phyloP scores from a whole-genome alignment of 441 rosid genomes.

The Populus trichocarpa region DNA sequence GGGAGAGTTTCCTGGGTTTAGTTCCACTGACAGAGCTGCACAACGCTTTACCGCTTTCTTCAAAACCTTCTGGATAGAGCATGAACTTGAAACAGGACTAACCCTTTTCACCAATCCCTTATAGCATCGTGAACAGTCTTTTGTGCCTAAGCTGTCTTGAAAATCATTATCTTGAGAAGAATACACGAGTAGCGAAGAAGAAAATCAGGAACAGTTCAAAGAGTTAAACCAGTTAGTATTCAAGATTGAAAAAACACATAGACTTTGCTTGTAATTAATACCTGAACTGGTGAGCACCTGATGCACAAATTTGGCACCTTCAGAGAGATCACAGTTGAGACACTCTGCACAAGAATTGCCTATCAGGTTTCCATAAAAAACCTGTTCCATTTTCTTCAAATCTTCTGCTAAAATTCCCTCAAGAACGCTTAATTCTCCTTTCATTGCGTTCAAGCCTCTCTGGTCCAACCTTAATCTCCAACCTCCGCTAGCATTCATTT shows the following conservation, averaged over 20 bases:
- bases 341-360: not conserved
- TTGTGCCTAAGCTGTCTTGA: not conserved
- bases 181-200: not conserved
- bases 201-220: not conserved
- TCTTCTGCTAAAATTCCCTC: slow-evolving; percentile 11
- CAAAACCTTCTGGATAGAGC: not conserved
- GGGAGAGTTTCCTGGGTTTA: not conserved
- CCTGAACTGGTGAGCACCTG: slow-evolving; percentile 18
- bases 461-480: not conserved
- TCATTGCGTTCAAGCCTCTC: not conserved
- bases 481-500: not conserved
- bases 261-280: not conserved
- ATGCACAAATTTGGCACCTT: slow-evolving; percentile 5
- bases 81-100: not conserved
- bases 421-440: slow-evolving; percentile 3
- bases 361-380: not conserved
- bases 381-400: not conserved
- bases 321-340: slow-evolving; percentile 9
- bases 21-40: not conserved
- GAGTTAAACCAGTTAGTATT: not conserved
- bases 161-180: not conserved
- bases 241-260: not conserved
- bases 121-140: not conserved
- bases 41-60: not conserved
- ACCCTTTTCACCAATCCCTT: slow-evolving; percentile 1